Evolutionary conservation across 2,329 filamentous ascomycete species (phyloP).

Genomic region (Chaetothyriales sp.): DNA sequence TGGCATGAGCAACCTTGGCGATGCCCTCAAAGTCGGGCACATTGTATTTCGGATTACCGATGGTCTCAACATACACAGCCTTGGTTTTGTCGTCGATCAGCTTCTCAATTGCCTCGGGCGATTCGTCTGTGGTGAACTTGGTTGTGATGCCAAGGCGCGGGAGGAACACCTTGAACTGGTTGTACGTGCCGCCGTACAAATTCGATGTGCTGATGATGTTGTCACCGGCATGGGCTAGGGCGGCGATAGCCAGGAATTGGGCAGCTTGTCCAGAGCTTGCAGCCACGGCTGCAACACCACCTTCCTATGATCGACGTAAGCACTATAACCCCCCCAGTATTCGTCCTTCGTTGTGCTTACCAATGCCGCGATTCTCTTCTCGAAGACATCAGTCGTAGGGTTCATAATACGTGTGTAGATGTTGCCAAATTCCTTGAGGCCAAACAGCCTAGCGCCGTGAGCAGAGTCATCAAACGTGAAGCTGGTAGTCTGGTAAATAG

Average conservation of each 20-base stretch:
- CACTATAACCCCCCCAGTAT: conserved; percentile 46
- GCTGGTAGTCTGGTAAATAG: conserved; percentile 92
- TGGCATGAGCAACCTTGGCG: conserved; percentile 57
- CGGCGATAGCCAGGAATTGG: conserved; percentile 70
- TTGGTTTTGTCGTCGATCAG: conserved; percentile 82
- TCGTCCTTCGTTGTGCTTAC: background rate
- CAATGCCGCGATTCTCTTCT: conserved; percentile 44
- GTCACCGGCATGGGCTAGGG: conserved; percentile 67
- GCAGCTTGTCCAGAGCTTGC: conserved; percentile 71
- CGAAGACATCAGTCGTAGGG: conserved; percentile 87
- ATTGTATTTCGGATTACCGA: conserved; percentile 81
- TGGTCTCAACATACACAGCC: conserved; percentile 74
- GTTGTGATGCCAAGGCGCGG: conserved; percentile 66
- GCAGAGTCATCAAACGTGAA: conserved; percentile 92
- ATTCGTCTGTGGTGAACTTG: conserved; percentile 62
- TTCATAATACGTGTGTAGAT: conserved; percentile 98
- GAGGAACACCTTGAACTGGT: conserved; percentile 79
- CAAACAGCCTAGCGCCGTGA: conserved; percentile 86
- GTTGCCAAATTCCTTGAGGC: conserved; percentile 93
- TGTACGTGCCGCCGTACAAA: conserved; percentile 84
- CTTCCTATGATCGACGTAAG: conserved; percentile 49
- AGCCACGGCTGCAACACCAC: conserved; percentile 49
- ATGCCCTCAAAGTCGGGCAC: conserved; percentile 76
- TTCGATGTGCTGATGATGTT: conserved; percentile 80
- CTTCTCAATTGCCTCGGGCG: conserved; percentile 56